A percentile compares a stretch with the other conserved stretches of the same genome.
Conservation (phyloP, 208 protist genomes). For the Trypanosoma avium region DNA sequence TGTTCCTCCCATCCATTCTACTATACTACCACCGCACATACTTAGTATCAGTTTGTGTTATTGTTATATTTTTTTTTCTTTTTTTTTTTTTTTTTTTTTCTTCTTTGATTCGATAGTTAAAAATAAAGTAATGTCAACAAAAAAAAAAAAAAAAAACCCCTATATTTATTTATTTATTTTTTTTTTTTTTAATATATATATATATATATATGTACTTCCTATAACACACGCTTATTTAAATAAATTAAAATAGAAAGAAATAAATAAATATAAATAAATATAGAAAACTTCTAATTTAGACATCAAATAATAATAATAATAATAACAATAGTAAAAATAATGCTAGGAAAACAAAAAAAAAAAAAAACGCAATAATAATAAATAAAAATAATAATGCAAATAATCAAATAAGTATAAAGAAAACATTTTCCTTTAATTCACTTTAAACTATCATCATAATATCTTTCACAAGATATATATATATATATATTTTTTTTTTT, state of each 20-base stretch:
- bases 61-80: not conserved
- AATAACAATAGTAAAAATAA: not conserved
- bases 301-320: too few relatives aligned
- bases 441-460: too few relatives aligned
- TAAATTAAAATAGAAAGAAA: not conserved
- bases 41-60: too few relatives aligned
- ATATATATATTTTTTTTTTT: too few relatives aligned
- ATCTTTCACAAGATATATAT: too few relatives aligned
- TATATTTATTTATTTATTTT: too few relatives aligned
- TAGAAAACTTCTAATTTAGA: too few relatives aligned
- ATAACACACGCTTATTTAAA: too few relatives aligned
- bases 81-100: conserved; percentile 3
- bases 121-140: not conserved
- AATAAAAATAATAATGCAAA: not conserved
- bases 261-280: not conserved
- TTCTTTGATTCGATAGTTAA: conserved; percentile 2
- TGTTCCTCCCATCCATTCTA: conserved; percentile 63
- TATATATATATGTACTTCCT: too few relatives aligned
- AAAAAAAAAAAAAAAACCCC: not conserved
- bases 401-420: too few relatives aligned
- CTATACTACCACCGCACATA: conserved; percentile 29
- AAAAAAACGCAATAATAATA: not conserved
- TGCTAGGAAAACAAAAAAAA: not conserved
- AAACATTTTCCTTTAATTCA: too few relatives aligned
- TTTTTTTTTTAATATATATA: too few relatives aligned